Conservation (phyloP, 306 rosid species). For the Cicer judaicum region DNA sequence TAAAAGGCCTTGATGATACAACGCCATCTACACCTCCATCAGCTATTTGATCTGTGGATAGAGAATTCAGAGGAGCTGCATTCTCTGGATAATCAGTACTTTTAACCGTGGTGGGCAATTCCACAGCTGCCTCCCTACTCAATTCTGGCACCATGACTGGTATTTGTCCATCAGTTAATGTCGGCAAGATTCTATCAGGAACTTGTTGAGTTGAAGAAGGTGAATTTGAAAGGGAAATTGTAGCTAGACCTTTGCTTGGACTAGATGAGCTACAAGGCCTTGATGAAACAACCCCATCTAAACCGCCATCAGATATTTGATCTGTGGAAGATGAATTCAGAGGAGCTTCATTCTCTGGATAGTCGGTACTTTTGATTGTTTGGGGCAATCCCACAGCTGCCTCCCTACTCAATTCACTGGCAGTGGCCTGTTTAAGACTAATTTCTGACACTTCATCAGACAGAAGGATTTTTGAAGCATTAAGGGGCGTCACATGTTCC, state of each 20-base stretch:
- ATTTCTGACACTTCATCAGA: slow-evolving; percentile 46
- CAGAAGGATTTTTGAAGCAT: slow-evolving; percentile 34
- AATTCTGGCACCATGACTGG: slow-evolving; percentile 35
- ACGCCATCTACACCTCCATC: slow-evolving; percentile 28
- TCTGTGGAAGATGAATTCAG: slow-evolving; percentile 24
- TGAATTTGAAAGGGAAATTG: slow-evolving; percentile 3
- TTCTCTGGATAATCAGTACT: slow-evolving; percentile 28
- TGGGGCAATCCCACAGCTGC: slow-evolving; percentile 21
- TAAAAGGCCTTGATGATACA: slow-evolving; percentile 28
- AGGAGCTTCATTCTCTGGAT: slow-evolving; percentile 18
- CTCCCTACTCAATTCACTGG: slow-evolving; percentile 38
- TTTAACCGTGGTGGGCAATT: slow-evolving; percentile 17
- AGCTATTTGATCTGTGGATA: slow-evolving; percentile 31
- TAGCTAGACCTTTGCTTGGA: slow-evolving; percentile 31
- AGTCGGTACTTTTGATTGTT: slow-evolving; percentile 29
- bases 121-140: slow-evolving; percentile 37
- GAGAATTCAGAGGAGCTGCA: slow-evolving; percentile 27
- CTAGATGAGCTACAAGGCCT: slow-evolving; percentile 27
- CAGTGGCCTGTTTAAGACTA: slow-evolving; percentile 28
- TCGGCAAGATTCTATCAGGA: not conserved
- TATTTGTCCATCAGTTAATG: slow-evolving; percentile 39
- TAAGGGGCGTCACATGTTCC: slow-evolving; percentile 34
- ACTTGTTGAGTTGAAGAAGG: slow-evolving; percentile 25
- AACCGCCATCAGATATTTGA: slow-evolving; percentile 38
- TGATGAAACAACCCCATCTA: slow-evolving; percentile 31